These are phyloP conservation scores for Collybiopsis confluens DNA, from an alignment of 768 basidiomycete genomes.

Conservation along the genomic window DNA sequence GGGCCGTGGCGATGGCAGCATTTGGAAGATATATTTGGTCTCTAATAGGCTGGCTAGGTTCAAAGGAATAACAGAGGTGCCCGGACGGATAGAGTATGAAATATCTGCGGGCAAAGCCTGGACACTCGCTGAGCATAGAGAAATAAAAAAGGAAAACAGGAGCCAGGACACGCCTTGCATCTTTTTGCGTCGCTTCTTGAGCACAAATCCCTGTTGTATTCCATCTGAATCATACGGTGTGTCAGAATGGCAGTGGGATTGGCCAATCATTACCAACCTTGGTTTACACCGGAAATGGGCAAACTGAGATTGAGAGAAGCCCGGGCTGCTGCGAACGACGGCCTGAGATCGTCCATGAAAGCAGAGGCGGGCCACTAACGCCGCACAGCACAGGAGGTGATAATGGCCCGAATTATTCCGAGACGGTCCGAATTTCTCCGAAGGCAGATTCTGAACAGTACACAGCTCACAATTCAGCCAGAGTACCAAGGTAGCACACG, in stretches of 20 bases:
- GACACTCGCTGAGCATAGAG: too few species aligned
- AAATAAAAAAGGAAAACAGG: neutral
- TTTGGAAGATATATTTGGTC: slow-evolving; percentile 64
- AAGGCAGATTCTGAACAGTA: too few species aligned
- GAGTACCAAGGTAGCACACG: too few species aligned
- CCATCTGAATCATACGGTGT: too few species aligned
- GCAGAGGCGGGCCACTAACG: too few species aligned
- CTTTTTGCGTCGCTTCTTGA: slow-evolving; percentile 85
- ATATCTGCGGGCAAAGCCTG: slow-evolving; percentile 84
- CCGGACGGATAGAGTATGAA: slow-evolving; percentile 69
- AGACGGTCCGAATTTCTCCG: neutral
- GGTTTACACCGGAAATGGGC: neutral
- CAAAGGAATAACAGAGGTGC: slow-evolving; percentile 69
- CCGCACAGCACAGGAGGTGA: too few species aligned
- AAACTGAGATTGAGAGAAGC: neutral
- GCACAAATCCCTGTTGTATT: slow-evolving; percentile 69
- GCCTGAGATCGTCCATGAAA: neutral
- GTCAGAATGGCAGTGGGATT: neutral
- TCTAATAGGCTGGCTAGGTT: slow-evolving; percentile 65
- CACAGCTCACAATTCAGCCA: too few species aligned
- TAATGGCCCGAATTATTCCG: neutral
- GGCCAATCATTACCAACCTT: neutral
- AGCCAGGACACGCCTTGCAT: slow-evolving; percentile 62
- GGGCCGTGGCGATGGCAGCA: slow-evolving; percentile 74
- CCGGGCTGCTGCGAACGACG: neutral